phyloP scores from a whole-genome alignment of 2,329 filamentous ascomycete genomes.

The Delphinella strobiligena region DNA sequence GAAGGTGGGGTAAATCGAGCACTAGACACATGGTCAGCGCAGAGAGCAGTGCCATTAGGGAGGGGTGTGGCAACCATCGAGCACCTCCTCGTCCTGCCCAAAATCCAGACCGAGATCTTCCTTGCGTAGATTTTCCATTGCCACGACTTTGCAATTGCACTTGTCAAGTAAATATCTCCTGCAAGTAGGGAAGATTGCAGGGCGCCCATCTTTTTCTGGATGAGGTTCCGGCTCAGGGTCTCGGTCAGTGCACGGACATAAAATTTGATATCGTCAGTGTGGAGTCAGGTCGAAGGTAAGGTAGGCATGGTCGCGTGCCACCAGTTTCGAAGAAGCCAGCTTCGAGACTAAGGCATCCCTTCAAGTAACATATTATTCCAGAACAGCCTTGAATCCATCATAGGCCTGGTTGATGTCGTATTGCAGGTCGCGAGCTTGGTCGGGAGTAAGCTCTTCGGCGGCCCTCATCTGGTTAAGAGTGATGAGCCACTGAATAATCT shows the following conservation, averaged over 20 bases:
- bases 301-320: too few species aligned
- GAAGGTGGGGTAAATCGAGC: conserved; percentile 70
- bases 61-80: conserved; percentile 34
- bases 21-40: conserved; percentile 30
- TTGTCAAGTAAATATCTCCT: too few species aligned
- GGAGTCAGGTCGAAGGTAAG: neutral
- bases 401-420: conserved; percentile 93
- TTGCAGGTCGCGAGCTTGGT: conserved; percentile 78
- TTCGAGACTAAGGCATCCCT: neutral
- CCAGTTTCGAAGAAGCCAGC: conserved; percentile 4
- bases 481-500: conserved; percentile 98
- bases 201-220: conserved; percentile 4
- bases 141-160: too few species aligned
- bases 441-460: conserved; percentile 76
- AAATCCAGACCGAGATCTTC: conserved; percentile 10
- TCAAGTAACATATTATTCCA: conserved; percentile 28
- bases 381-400: conserved; percentile 76
- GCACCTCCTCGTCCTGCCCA: conserved; percentile 16
- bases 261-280: neutral
- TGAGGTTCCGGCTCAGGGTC: neutral
- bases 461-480: conserved; percentile 96
- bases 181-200: neutral
- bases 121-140: neutral
- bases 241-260: conserved; percentile 4
- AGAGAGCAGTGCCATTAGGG: neutral